Percentiles rank a stretch among this genome's conserved stretches.
These are phyloP conservation scores for Pseudogymnoascus sp. DNA, from an alignment of 2,329 filamentous ascomycete genomes.

Conservation along the genomic window DNA sequence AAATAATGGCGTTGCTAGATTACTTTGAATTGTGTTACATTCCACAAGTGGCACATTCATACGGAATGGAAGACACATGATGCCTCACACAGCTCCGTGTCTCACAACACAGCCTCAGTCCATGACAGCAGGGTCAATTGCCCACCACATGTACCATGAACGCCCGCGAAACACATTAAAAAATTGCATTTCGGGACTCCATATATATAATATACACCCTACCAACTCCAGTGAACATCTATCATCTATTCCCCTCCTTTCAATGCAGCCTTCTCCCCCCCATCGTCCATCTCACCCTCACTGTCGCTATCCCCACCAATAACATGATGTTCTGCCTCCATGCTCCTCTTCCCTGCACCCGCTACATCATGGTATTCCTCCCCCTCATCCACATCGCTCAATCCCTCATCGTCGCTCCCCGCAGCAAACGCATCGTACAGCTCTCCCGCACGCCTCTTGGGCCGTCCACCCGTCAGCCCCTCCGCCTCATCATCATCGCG, in stretches of 20 bases:
- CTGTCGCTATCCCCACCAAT: conserved; percentile 21
- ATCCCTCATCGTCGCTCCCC: conserved; percentile 64
- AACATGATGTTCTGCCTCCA: conserved; percentile 5
- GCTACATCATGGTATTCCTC: conserved; percentile 28
- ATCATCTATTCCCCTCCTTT: background rate
- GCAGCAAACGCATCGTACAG: conserved; percentile 96
- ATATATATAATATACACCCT: background rate
- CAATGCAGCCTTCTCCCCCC: background rate
- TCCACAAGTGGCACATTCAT: too few species aligned
- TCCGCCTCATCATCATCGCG: conserved; percentile 64
- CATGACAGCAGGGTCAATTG: background rate
- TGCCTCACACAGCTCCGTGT: background rate
- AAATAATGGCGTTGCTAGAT: too few species aligned
- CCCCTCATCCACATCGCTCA: conserved; percentile 36
- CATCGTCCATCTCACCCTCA: conserved; percentile 17
- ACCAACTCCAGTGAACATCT: background rate
- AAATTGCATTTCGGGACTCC: background rate
- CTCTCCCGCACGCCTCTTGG: conserved; percentile 65
- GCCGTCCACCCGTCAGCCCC: conserved; percentile 38
- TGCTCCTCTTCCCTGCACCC: conserved; percentile 13
- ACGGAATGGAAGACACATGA: background rate
- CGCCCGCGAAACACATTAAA: background rate
- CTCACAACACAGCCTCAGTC: background rate
- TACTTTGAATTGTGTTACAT: too few species aligned
- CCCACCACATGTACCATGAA: background rate